Evolutionary conservation across 2,329 filamentous ascomycete species (phyloP).

Genomic region (Monilinia laxa): DNA sequence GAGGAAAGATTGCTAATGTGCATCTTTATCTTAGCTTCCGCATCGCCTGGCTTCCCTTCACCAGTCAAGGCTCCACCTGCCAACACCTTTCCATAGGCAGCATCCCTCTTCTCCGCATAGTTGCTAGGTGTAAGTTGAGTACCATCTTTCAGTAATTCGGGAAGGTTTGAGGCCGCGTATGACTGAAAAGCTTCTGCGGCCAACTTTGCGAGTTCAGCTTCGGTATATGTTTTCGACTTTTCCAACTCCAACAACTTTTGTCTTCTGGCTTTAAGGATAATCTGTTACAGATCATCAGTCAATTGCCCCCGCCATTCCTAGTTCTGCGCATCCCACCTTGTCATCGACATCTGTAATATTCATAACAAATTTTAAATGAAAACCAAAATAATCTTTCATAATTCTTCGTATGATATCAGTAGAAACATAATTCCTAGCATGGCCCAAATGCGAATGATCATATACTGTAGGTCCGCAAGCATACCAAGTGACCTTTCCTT

Average conservation of each 20-base stretch:
- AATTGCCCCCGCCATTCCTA: constrained; percentile 10
- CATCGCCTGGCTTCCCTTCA: constrained; percentile 55
- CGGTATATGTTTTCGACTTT: constrained; percentile 63
- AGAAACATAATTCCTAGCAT: constrained; percentile 71
- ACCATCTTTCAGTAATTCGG: constrained; percentile 48
- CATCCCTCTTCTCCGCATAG: constrained; percentile 51
- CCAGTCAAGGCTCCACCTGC: constrained; percentile 55
- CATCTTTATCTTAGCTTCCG: constrained; percentile 73
- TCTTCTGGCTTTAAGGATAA: constrained; percentile 59
- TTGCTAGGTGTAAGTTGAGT: constrained; percentile 50
- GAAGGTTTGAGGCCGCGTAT: constrained; percentile 57
- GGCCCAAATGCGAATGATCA: constrained; percentile 64
- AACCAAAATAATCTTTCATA: constrained; percentile 66
- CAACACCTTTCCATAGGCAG: constrained; percentile 55
- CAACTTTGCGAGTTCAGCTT: constrained; percentile 49
- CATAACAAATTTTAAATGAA: constrained; percentile 67
- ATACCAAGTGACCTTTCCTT: constrained; percentile 57
- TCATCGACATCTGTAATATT: constrained; percentile 71
- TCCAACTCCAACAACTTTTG: constrained; percentile 78
- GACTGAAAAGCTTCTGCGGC: constrained; percentile 54
- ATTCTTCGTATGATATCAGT: constrained; percentile 70
- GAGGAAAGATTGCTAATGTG: constrained; percentile 52
- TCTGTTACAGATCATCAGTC: constrained; percentile 18
- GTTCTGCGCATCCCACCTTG: constrained; percentile 44
- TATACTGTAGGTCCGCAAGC: constrained; percentile 70